phyloP scores from a whole-genome alignment of 2,329 filamentous ascomycete genomes.

The Aspergillus sp. region DNA sequence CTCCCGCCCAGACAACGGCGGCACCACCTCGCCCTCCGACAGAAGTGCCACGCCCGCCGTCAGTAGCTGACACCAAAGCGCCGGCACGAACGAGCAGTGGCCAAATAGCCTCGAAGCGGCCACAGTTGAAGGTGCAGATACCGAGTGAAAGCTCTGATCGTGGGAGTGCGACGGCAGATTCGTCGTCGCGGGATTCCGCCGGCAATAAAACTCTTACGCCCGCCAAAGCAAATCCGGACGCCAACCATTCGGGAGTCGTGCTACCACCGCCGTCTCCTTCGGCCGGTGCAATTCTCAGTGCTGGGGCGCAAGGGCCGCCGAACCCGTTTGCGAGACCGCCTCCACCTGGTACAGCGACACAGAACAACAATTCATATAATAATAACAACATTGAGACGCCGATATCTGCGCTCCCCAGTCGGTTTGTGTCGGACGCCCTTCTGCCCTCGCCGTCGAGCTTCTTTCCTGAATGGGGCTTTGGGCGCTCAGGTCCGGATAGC shows the following conservation, averaged over 20 bases:
- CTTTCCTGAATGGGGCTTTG: conserved; percentile 86
- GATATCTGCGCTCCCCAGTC: conserved; percentile 87
- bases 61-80: conserved; percentile 67
- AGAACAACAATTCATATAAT: conserved; percentile 44
- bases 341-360: conserved; percentile 55
- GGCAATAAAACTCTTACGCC: conserved; percentile 60
- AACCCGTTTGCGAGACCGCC: conserved; percentile 92
- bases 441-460: conserved; percentile 89
- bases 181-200: conserved; percentile 61
- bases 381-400: conserved; percentile 64
- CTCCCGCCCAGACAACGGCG: conserved; percentile 58
- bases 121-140: conserved; percentile 89
- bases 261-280: conserved; percentile 92
- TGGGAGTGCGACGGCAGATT: conserved; percentile 71
- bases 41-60: conserved; percentile 48
- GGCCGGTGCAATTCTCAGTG: conserved; percentile 79
- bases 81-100: conserved; percentile 78
- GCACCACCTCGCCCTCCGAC: conserved; percentile 51
- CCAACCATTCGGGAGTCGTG: conserved; percentile 69
- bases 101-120: conserved; percentile 66
- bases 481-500: conserved; percentile 60
- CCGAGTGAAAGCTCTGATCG: conserved; percentile 83
- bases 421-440: conserved; percentile 84
- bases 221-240: conserved; percentile 51
- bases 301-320: conserved; percentile 85